Evolutionary conservation across 441 rosid genomes (phyloP).

Genomic region (Corymbia citriodora): DNA sequence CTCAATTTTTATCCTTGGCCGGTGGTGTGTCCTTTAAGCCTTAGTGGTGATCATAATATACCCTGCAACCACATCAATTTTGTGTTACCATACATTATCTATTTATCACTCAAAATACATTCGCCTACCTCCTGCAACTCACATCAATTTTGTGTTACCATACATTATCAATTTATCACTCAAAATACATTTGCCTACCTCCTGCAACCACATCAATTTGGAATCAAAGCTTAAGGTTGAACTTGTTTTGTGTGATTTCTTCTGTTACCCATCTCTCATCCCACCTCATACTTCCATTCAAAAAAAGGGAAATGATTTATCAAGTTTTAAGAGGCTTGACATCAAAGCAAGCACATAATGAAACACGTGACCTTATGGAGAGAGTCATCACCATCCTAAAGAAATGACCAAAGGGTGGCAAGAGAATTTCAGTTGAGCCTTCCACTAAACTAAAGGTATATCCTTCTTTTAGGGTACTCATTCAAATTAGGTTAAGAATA

Average conservation of each 20-base stretch:
- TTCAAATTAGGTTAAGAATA: not conserved
- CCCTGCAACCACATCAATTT: not conserved
- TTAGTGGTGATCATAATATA: not conserved
- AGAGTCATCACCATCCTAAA: not conserved
- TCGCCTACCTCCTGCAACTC: not conserved
- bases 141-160: not conserved
- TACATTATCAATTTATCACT: not conserved
- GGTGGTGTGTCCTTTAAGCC: not conserved
- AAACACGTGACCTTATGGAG: fast-evolving
- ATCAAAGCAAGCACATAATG: not conserved
- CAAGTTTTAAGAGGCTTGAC: not conserved
- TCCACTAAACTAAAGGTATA: not conserved
- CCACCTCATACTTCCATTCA: not conserved
- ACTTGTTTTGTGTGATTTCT: not conserved
- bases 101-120: not conserved
- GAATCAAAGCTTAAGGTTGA: not conserved
- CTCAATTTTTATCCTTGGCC: not conserved
- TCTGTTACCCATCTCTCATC: not conserved
- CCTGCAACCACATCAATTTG: not conserved
- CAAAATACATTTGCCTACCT: too few species aligned
- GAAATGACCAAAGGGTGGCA: not conserved
- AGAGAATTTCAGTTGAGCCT: not conserved
- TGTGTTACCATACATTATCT: not conserved
- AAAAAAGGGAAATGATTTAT: too few species aligned
- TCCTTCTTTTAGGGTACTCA: not conserved